These are phyloP conservation scores for Jatropha podagrica DNA, from an alignment of 441 rosid species.

Conservation along the genomic window DNA sequence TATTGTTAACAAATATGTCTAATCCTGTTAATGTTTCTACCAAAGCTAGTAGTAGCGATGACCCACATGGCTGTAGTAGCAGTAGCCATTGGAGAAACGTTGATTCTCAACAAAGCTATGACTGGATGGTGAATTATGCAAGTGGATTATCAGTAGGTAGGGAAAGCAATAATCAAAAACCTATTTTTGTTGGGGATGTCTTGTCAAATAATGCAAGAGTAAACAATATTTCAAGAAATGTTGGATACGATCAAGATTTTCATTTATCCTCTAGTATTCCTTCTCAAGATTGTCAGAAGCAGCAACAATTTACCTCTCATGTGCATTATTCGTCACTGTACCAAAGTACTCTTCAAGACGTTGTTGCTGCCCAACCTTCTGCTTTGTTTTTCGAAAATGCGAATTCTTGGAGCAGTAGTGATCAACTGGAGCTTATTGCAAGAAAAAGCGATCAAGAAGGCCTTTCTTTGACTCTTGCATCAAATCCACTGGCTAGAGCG, in stretches of 20 bases:
- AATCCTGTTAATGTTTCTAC: slow-evolving; percentile 17
- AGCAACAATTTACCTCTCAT: slow-evolving; percentile 25
- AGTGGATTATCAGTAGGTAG: slow-evolving; percentile 35
- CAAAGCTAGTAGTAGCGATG: slow-evolving; percentile 13
- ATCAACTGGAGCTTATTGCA: slow-evolving; percentile 24
- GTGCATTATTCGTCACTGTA: slow-evolving; percentile 17
- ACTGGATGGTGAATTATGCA: slow-evolving; percentile 44
- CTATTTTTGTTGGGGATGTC: slow-evolving; percentile 34
- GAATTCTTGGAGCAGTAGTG: slow-evolving; percentile 32
- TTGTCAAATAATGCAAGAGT: slow-evolving; percentile 42
- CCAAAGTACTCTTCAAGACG: slow-evolving; percentile 31
- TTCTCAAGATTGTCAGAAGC: slow-evolving; percentile 29
- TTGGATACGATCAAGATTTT: slow-evolving; percentile 28
- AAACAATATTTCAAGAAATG: slow-evolving; percentile 8
- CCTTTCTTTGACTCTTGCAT: slow-evolving; percentile 51
- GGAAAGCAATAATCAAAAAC: slow-evolving; percentile 29
- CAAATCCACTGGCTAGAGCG: slow-evolving; percentile 34
- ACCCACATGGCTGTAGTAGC: slow-evolving; percentile 33
- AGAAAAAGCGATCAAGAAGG: slow-evolving; percentile 32
- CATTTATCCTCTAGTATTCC: slow-evolving; percentile 24
- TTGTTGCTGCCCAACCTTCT: slow-evolving; percentile 34
- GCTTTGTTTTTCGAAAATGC: slow-evolving; percentile 17
- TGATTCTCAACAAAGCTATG: slow-evolving; percentile 34
- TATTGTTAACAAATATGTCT: slow-evolving; percentile 29
- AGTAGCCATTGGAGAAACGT: slow-evolving; percentile 32